Base-by-base conservation (phyloP, 225 moss, liverwort and hornwort genomes). In the Physcomitrium patens region DNA sequence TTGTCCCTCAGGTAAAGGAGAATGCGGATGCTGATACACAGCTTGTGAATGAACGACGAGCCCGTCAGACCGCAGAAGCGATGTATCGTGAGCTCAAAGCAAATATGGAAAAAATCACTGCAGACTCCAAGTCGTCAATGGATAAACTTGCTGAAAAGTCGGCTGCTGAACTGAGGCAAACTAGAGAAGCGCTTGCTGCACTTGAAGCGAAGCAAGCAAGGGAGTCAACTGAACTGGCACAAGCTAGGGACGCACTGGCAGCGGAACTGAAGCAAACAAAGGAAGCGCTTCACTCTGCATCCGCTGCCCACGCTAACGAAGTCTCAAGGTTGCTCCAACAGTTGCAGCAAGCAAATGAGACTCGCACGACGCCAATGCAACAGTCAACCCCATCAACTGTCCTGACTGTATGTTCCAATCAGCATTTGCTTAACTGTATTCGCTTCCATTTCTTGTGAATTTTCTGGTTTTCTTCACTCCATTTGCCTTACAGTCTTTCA, bases 31-130 rank as follows among this genome's bases (percentile, higher is more conserved):
- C 94, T 0, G 97, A 97, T 72, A 79, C 62, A 6, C 94, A 93
- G 71, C 78, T 97, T 19, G 73, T 82, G 48, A 88, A 90, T 62
- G 97, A 97, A 78, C 92, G 86, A 67, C 91, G 90, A 71, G 87
- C 86, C n/a, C 90, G 96, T 17, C 83, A 86, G 74, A 85, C 85
- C 28, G 93, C 91, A 0, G 88, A 90, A 58, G 86, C 73, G 1
- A 86, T 91, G 74, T 84, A 77, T 71, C 82, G 80, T 28, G 87
- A 88, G 23, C 85, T 80, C 61, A 85, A 85, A 62, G 54, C 61
- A 10, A 57, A 68, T 5, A 80, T 82, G 72, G 87, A 88, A n/a
- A 88, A 23, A n/a, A 60, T 72, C 71, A 72, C 69, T 3, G 68
- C 64, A 1, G 84, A 87, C 70, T 67, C 79, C 42, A 87, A 82